Conservation (phyloP, 352 stramenopile genomes). For the Globisporangium uncinulatum region DNA sequence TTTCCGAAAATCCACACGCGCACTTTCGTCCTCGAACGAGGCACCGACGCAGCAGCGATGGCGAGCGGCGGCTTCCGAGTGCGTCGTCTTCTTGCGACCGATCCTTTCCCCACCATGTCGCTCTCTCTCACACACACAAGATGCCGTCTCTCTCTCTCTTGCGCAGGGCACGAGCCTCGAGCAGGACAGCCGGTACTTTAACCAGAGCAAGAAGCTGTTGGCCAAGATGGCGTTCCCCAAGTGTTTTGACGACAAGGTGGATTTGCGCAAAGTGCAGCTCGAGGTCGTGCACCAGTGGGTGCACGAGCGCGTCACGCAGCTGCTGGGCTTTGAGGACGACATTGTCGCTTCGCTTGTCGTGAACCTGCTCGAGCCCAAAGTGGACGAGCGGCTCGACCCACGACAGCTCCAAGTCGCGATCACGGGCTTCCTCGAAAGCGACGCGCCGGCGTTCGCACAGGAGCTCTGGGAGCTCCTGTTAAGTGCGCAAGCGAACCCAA, state of each 20-base stretch:
- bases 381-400: constrained; percentile 71
- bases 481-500: constrained; percentile 83
- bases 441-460: constrained; percentile 75
- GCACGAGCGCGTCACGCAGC: constrained; percentile 73
- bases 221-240: constrained; percentile 75
- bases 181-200: constrained; percentile 84
- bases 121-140: neutral
- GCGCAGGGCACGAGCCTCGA: constrained; percentile 53
- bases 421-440: constrained; percentile 90
- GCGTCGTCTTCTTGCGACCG: constrained; percentile 1
- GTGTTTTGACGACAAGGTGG: constrained; percentile 74
- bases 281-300: constrained; percentile 90
- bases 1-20: neutral
- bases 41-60: constrained; percentile 8
- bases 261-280: constrained; percentile 88
- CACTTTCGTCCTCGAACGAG: neutral
- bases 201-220: constrained; percentile 88
- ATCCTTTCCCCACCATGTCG: no score
- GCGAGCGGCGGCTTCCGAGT: constrained; percentile 31
- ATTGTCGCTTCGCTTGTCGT: constrained; percentile 85
- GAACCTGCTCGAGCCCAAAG: constrained; percentile 79
- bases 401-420: constrained; percentile 86
- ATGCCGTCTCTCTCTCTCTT: neutral
- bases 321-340: constrained; percentile 90
- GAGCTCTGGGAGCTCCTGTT: constrained; percentile 90